These are phyloP conservation scores for Trichosporon sp. DNA, from an alignment of 1,284 basidiomycete genomes.

Conservation along the genomic window DNA sequence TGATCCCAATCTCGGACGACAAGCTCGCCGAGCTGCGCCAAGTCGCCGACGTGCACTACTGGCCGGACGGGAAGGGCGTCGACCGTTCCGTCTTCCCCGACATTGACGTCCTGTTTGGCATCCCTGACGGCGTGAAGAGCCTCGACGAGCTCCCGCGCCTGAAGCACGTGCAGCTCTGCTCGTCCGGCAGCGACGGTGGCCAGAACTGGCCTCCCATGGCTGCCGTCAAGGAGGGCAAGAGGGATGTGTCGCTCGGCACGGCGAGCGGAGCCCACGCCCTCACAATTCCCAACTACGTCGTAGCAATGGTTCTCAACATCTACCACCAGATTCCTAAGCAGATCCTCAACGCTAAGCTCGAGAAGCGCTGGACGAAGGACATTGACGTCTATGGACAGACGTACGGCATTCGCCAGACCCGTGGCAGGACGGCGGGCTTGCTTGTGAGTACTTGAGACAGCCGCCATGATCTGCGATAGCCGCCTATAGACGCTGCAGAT, in stretches of 20 bases:
- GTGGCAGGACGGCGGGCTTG: slow-evolving; percentile 38
- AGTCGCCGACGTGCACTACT: not conserved
- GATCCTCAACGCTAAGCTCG: slow-evolving; percentile 23
- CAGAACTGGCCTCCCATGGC: not conserved
- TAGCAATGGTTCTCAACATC: slow-evolving; percentile 31
- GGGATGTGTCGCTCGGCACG: slow-evolving; percentile 28
- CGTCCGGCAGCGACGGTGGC: slow-evolving; percentile 30
- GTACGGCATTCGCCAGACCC: slow-evolving; percentile 27
- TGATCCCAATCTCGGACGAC: not conserved
- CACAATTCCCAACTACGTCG: slow-evolving; percentile 40
- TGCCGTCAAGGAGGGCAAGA: not conserved
- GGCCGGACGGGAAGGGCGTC: not conserved
- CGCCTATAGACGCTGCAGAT: too few species aligned
- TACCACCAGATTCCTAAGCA: slow-evolving; percentile 36
- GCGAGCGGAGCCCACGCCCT: slow-evolving; percentile 43
- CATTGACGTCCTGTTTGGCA: slow-evolving; percentile 1
- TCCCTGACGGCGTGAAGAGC: slow-evolving; percentile 7
- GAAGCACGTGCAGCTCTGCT: slow-evolving; percentile 34
- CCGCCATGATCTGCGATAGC: too few species aligned
- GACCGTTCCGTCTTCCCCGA: not conserved
- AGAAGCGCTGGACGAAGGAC: slow-evolving; percentile 28
- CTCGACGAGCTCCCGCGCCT: slow-evolving; percentile 29
- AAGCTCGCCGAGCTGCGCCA: not conserved
- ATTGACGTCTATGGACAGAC: slow-evolving; percentile 26
- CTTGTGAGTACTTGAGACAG: slow-evolving; percentile 17